phyloP scores from a whole-genome alignment of 2,329 filamentous ascomycete genomes.

The Hypoxylon sp. region DNA sequence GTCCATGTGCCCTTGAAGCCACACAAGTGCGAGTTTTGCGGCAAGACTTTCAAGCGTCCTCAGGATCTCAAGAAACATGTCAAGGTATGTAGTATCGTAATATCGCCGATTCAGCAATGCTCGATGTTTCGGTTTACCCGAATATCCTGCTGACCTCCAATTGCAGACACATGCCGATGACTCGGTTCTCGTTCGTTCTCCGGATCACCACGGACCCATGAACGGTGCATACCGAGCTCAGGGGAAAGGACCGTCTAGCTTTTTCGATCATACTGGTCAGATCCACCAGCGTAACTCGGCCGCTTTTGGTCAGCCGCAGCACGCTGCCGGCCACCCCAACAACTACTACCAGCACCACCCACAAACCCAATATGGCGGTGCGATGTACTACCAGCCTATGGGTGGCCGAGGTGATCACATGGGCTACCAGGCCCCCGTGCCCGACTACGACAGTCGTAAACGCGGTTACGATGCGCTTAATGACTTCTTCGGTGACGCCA shows the following conservation, averaged over 20 bases:
- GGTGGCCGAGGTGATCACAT: conserved; percentile 70
- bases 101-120: not conserved
- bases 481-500: conserved; percentile 93
- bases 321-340: conserved; percentile 64
- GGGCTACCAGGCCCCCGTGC: conserved; percentile 64
- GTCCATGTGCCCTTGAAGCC: conserved; percentile 99
- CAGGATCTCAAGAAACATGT: conserved; percentile 99
- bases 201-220: conserved; percentile 64
- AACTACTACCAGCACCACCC: conserved; percentile 71
- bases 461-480: conserved; percentile 89
- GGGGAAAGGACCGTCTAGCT: conserved; percentile 67
- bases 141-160: conserved; percentile 11
- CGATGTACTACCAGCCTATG: conserved; percentile 81
- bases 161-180: conserved; percentile 90
- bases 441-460: conserved; percentile 76
- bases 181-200: conserved; percentile 74
- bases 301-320: conserved; percentile 62
- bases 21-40: conserved; percentile 98
- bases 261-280: conserved; percentile 74
- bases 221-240: conserved; percentile 65
- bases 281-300: conserved; percentile 66
- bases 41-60: conserved; percentile 98
- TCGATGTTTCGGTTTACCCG: not conserved
- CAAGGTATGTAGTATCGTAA: conserved; percentile 66
- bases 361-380: conserved; percentile 69